phyloP scores from a whole-genome alignment of 768 basidiomycete species.

The Macrolepiota albuminosa region DNA sequence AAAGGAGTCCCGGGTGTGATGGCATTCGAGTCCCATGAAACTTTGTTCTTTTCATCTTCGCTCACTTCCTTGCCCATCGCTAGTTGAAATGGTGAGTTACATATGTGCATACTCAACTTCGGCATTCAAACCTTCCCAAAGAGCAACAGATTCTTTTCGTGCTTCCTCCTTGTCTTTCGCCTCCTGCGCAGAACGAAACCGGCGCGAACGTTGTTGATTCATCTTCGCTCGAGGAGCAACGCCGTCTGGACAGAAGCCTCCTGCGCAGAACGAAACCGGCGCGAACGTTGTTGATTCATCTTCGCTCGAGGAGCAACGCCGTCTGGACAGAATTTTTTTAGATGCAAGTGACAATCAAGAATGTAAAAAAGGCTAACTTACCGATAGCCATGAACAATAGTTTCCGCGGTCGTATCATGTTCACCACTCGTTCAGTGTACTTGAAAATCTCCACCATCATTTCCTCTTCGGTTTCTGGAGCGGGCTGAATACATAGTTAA shows the following conservation, averaged over 20 bases:
- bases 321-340: slow-evolving; percentile 42
- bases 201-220: slow-evolving; percentile 98
- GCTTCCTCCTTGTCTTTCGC: slow-evolving; percentile 92
- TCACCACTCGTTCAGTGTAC: slow-evolving; percentile 95
- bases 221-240: slow-evolving; percentile 99
- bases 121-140: slow-evolving; percentile 72
- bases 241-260: slow-evolving; percentile 83
- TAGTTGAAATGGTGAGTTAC: slow-evolving; percentile 22
- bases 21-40: slow-evolving; percentile 96
- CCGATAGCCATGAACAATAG: slow-evolving; percentile 98
- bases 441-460: slow-evolving; percentile 99
- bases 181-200: slow-evolving; percentile 93
- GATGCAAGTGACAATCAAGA: not conserved
- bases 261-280: slow-evolving; percentile 92
- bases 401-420: slow-evolving; percentile 94
- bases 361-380: slow-evolving; percentile 27
- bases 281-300: slow-evolving; percentile 99
- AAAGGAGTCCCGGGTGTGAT: slow-evolving; percentile 99
- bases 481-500: slow-evolving; percentile 48
- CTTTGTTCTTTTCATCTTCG: slow-evolving; percentile 80
- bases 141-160: slow-evolving; percentile 69
- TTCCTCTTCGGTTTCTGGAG: slow-evolving; percentile 96
- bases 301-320: slow-evolving; percentile 98
- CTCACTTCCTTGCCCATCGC: slow-evolving; percentile 89
- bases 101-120: not conserved